Percentiles rank a stretch among this genome's conserved stretches.
These are phyloP conservation scores for Boletales sp. DNA, from an alignment of 768 basidiomycete species.

Conservation along the genomic window DNA sequence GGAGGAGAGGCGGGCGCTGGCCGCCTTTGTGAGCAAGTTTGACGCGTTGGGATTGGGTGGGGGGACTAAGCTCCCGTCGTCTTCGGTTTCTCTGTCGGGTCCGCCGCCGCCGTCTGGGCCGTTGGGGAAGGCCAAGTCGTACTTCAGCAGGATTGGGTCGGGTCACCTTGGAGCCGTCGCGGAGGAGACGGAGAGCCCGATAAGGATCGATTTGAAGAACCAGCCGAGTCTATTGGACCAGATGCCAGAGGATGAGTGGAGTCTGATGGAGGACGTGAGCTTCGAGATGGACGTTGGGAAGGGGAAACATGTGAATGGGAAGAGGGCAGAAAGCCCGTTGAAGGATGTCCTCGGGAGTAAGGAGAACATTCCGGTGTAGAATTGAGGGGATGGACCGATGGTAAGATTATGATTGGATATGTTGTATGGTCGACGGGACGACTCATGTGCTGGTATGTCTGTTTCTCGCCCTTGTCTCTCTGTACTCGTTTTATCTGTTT, in stretches of 20 bases:
- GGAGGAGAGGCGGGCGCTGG: slow-evolving; percentile 72
- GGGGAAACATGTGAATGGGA: slow-evolving; percentile 21
- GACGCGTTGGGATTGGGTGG: slow-evolving; percentile 63
- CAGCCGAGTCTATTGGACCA: slow-evolving; percentile 58
- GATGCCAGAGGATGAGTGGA: slow-evolving; percentile 55
- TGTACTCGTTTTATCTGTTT: slow-evolving; percentile 2
- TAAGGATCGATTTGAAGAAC: slow-evolving; percentile 43
- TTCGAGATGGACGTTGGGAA: slow-evolving; percentile 42
- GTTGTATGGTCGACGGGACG: neutral
- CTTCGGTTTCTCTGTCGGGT: slow-evolving; percentile 6
- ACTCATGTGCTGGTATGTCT: slow-evolving; percentile 7
- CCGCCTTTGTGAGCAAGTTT: slow-evolving; percentile 79
- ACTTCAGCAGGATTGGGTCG: slow-evolving; percentile 36
- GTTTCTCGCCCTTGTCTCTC: neutral
- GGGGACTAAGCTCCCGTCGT: slow-evolving; percentile 32
- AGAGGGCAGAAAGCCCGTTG: slow-evolving; percentile 30
- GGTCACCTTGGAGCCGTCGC: slow-evolving; percentile 20
- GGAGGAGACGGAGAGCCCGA: slow-evolving; percentile 46
- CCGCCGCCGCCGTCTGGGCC: slow-evolving; percentile 2
- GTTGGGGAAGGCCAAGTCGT: slow-evolving; percentile 46
- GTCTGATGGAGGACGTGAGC: slow-evolving; percentile 45
- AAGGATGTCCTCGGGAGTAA: slow-evolving; percentile 29
- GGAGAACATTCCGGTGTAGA: slow-evolving; percentile 21
- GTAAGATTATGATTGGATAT: neutral
- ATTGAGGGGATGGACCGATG: neutral